Percentiles rank a stretch among this genome's conserved stretches.
Conservation (phyloP, 345 rosid genomes). For the Microthlaspi erraticum region DNA sequence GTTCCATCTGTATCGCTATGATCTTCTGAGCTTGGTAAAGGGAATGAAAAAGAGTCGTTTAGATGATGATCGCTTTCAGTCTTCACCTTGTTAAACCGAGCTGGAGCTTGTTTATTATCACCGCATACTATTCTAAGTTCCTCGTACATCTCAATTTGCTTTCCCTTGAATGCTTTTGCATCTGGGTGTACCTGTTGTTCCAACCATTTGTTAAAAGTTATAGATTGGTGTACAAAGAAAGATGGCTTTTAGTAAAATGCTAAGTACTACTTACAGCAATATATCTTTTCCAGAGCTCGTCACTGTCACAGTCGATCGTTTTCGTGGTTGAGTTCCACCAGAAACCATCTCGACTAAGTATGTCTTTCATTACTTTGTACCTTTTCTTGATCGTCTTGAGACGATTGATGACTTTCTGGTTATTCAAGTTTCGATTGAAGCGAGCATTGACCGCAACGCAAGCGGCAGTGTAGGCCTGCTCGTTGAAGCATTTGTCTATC, state of each 20-base stretch:
- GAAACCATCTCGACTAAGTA: conserved; percentile 81
- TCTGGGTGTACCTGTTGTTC: conserved; percentile 71
- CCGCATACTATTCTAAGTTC: conserved; percentile 86
- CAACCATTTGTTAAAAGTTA: conserved; percentile 30
- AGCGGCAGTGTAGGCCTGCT: conserved; percentile 79
- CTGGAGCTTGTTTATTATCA: conserved; percentile 65
- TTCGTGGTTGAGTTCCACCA: conserved; percentile 72
- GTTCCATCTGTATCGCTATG: conserved; percentile 85
- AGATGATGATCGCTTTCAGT: conserved; percentile 52
- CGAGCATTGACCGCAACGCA: conserved; percentile 73
- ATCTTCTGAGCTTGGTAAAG: conserved; percentile 63
- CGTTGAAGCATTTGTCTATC: conserved; percentile 80
- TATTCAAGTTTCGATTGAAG: conserved; percentile 73
- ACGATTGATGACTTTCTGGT: conserved; percentile 82
- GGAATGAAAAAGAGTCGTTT: conserved; percentile 63
- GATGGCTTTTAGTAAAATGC: not conserved
- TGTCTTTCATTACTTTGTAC: conserved; percentile 73
- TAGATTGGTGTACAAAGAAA: not conserved
- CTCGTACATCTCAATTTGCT: conserved; percentile 86
- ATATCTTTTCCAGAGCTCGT: conserved; percentile 85
- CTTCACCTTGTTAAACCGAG: conserved; percentile 69
- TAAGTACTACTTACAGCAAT: conserved; percentile 72
- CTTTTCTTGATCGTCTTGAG: conserved; percentile 91
- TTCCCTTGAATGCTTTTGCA: conserved; percentile 77
- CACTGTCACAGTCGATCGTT: conserved; percentile 71